Percentiles rank a stretch among this genome's conserved stretches.
phyloP scores from a whole-genome alignment of 2,329 filamentous ascomycete genomes.

The Graphilbum fragrans region DNA sequence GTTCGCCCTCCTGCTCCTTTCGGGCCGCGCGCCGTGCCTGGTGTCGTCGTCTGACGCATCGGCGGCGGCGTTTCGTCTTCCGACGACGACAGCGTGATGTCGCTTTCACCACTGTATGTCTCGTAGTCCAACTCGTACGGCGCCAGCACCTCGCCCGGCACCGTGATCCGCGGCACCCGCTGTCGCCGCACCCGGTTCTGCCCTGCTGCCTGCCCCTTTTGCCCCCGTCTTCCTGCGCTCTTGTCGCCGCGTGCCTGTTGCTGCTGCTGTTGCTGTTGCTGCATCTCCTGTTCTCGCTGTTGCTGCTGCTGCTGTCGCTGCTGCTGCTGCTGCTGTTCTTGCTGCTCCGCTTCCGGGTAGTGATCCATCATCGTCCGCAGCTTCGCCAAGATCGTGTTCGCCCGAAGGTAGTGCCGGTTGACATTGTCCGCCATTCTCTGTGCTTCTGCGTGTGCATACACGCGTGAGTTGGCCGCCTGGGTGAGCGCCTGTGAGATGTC shows the following conservation, averaged over 20 bases:
- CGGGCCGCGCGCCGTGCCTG: slow-evolving; percentile 6
- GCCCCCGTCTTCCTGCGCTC: background rate
- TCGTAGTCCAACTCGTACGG: slow-evolving; percentile 55
- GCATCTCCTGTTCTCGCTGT: slow-evolving; percentile 34
- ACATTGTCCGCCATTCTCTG: slow-evolving; percentile 52
- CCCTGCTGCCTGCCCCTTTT: slow-evolving; percentile 1
- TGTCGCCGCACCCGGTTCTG: slow-evolving; percentile 20
- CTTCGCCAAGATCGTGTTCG: slow-evolving; percentile 45
- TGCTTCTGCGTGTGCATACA: slow-evolving; percentile 49
- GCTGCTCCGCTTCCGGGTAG: slow-evolving; percentile 39
- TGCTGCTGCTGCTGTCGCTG: slow-evolving; percentile 39
- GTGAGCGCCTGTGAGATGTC: slow-evolving; percentile 47
- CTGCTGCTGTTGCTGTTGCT: slow-evolving; percentile 46
- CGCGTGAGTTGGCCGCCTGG: slow-evolving; percentile 41
- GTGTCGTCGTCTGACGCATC: slow-evolving; percentile 15
- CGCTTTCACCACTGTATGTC: slow-evolving; percentile 39
- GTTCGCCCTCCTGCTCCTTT: background rate
- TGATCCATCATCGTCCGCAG: slow-evolving; percentile 48
- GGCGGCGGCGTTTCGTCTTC: slow-evolving; percentile 24
- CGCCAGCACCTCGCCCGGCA: slow-evolving; percentile 53
- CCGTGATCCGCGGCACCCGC: slow-evolving; percentile 45
- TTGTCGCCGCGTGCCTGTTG: slow-evolving; percentile 15
- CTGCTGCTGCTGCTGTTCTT: slow-evolving; percentile 35
- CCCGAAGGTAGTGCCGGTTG: slow-evolving; percentile 47
- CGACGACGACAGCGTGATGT: slow-evolving; percentile 15